A percentile compares a stretch with the other conserved stretches of the same genome.
Evolutionary conservation across 1,139 yeast species (phyloP).

Genomic region (Protomyces macrosporus): DNA sequence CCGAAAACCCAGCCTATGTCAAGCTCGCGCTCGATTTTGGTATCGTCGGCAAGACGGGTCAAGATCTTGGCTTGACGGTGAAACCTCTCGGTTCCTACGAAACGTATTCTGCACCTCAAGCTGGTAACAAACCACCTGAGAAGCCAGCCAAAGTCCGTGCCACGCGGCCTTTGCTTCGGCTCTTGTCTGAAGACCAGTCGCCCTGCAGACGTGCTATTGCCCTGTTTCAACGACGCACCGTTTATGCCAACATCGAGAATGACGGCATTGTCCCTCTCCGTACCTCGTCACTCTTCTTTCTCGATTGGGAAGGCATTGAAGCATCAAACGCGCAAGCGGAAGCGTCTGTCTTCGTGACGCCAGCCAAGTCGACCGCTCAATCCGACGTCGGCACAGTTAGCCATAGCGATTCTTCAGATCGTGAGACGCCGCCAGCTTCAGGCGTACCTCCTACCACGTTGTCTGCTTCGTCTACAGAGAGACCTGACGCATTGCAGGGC

Average conservation of each 20-base stretch:
- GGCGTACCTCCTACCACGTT: not conserved
- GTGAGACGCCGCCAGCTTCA: not conserved
- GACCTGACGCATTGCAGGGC: not conserved
- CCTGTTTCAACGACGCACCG: slow-evolving; percentile 61
- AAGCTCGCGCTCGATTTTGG: slow-evolving; percentile 83
- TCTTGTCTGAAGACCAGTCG: slow-evolving; percentile 63
- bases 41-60: slow-evolving; percentile 88
- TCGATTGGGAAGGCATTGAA: slow-evolving; percentile 64
- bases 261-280: slow-evolving; percentile 93
- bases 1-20: slow-evolving; percentile 83
- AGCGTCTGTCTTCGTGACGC: not conserved
- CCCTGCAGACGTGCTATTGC: slow-evolving; percentile 66
- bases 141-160: slow-evolving; percentile 5
- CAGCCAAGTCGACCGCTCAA: not conserved
- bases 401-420: not conserved
- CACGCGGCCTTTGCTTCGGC: slow-evolving; percentile 58
- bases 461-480: not conserved
- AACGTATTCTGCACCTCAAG: not conserved
- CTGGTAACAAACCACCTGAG: not conserved
- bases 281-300: slow-evolving; percentile 72
- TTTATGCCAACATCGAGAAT: slow-evolving; percentile 72
- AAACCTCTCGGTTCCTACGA: slow-evolving; percentile 7
- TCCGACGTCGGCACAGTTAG: not conserved
- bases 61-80: slow-evolving; percentile 70
- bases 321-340: slow-evolving; percentile 36